phyloP scores from a whole-genome alignment of 2,329 filamentous ascomycete genomes.

The Paecilomyces niveus region DNA sequence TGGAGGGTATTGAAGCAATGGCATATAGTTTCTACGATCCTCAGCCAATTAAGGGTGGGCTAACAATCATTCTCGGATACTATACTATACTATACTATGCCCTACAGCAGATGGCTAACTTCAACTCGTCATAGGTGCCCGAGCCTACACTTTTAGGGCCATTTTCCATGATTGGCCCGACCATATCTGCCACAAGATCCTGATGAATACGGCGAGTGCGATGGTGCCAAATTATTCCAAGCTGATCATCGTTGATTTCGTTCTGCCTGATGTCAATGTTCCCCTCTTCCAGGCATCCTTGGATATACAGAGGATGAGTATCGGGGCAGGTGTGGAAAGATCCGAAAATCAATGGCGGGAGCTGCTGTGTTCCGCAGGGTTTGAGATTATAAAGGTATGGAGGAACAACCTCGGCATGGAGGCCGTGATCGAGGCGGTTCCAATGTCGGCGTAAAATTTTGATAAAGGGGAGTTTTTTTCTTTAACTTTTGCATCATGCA shows the following conservation, averaged over 20 bases:
- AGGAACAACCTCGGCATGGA: constrained; percentile 7
- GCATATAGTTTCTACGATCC: constrained; percentile 26
- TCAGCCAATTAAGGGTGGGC: constrained; percentile 22
- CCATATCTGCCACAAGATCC: constrained; percentile 22
- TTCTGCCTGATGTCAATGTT: constrained; percentile 22
- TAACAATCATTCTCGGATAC: background rate
- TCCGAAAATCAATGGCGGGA: constrained; percentile 25
- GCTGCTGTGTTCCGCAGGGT: constrained; percentile 18
- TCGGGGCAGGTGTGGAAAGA: constrained; percentile 26
- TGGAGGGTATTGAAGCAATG: constrained; percentile 20
- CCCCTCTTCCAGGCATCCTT: constrained; percentile 21
- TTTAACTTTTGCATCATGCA: background rate
- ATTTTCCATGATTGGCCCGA: constrained; percentile 35
- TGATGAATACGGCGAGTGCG: constrained; percentile 23
- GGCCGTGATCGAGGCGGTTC: constrained; percentile 3
- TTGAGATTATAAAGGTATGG: constrained; percentile 18
- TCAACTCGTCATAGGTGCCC: constrained; percentile 15
- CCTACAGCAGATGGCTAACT: too few relatives aligned
- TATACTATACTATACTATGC: background rate
- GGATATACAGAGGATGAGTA: constrained; percentile 35
- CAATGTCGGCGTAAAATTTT: constrained; percentile 1
- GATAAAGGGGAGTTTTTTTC: background rate
- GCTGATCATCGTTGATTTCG: constrained; percentile 29
- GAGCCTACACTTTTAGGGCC: constrained; percentile 29
- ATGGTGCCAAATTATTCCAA: constrained; percentile 24